Evolutionary conservation across 257 asterid species (phyloP), one percentile per base, ranked within the genome.

Genomic region (Solanum corneliomulleri): DNA sequence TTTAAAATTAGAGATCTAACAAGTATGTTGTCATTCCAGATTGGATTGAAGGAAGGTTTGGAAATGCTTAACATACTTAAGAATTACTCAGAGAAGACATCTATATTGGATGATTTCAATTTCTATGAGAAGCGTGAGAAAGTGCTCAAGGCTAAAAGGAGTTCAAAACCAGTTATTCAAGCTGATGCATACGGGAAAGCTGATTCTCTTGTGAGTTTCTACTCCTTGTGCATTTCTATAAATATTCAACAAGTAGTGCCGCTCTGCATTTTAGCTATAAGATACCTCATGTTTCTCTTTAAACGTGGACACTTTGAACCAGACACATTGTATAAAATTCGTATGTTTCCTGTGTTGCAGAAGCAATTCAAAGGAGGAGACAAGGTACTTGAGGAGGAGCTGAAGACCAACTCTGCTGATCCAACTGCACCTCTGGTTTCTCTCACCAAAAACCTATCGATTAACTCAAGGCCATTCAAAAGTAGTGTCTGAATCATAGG

Each of bases 51-150:
- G 87, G 95, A 94, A 87, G 98, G 98, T 37, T 49, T 93, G 56
- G 98, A 94, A 91, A 96, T 96, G 94, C 94, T 96, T 4, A 86
- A 82, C 89, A 96, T 96, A 49, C 95, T 94, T 94, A 94, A 92
- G 91, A 92, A 87, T 87, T 90, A 92, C 91, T 86, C 94, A 2
- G 94, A 88, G 20, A 94, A 89, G 86, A 88, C 97, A 3, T 92
- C 94, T 15, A 86, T 96, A 23, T 88, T 96, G 47, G 96, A 94
- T 47, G 98, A 96, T 89, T 94, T 93, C 87, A 87, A 84, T 68
- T 96, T 96, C 84, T 96, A 96, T 37, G 98, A 94, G 87, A 86
- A 89, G 16, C 97, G 98, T 5, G 98, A 96, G 90, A 94, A 87
- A 90, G 81, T 89, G 12, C 92, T 92, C 13, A 91, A 89, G 88